Evolutionary conservation across 139 green algal genomes (phyloP).

Genomic region (Yamagishiella unicocca): DNA sequence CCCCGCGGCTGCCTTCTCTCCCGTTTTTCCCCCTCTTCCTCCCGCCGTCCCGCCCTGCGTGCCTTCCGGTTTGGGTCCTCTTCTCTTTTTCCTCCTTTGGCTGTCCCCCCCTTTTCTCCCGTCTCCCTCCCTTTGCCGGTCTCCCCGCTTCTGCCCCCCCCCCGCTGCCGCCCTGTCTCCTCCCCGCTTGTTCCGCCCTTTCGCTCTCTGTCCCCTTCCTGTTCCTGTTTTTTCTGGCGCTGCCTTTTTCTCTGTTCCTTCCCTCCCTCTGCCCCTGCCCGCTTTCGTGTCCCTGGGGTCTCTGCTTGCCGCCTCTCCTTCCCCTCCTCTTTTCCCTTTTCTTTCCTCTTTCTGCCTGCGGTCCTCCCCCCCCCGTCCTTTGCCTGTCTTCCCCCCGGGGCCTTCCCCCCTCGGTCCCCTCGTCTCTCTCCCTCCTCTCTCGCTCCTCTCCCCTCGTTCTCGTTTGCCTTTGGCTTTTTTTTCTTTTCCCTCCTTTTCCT

Average conservation of each 20-base stretch:
- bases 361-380: too few species aligned
- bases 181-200: not conserved
- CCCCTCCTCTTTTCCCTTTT: not conserved
- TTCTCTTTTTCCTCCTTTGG: not conserved
- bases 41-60: not conserved
- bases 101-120: not conserved
- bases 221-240: not conserved
- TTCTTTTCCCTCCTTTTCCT: too few species aligned
- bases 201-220: not conserved
- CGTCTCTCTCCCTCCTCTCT: too few species aligned
- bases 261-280: not conserved
- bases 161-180: not conserved
- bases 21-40: not conserved
- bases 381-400: too few species aligned
- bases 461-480: too few species aligned
- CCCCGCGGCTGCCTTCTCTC: not conserved
- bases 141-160: not conserved
- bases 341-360: not conserved
- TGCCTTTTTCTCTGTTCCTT: not conserved
- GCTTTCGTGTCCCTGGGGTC: not conserved
- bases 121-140: not conserved
- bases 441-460: too few species aligned
- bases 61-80: not conserved
- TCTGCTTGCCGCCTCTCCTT: not conserved
- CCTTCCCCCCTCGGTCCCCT: too few species aligned